Evolutionary conservation across 345 rosid genomes (phyloP).

Genomic region (Brassica cretica): DNA sequence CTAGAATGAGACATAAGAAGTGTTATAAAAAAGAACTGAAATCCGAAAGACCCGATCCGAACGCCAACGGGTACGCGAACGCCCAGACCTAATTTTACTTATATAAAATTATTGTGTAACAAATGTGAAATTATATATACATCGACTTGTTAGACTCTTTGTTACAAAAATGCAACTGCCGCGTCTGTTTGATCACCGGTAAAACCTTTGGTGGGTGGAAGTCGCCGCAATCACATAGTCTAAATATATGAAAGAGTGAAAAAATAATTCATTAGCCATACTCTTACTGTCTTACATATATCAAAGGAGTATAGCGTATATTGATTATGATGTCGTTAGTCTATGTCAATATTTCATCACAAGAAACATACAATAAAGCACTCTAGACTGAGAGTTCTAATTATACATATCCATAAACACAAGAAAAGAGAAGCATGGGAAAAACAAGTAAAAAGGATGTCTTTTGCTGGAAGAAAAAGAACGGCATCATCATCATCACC

Average conservation of each 20-base stretch:
- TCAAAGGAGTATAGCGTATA: background rate
- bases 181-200: background rate
- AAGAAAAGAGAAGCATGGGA: background rate
- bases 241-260: background rate
- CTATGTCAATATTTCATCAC: background rate
- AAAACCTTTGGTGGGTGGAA: background rate
- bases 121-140: background rate
- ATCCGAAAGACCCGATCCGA: no score
- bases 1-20: no score
- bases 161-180: background rate
- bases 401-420: background rate
- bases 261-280: background rate
- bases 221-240: background rate
- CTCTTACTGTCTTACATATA: background rate
- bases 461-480: conserved; percentile 33
- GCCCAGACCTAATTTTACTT: no score
- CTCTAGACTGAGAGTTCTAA: background rate
- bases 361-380: conserved; percentile 3
- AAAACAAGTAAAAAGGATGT: conserved; percentile 23
- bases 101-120: background rate
- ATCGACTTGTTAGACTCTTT: background rate
- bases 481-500: conserved; percentile 26
- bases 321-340: background rate
- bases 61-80: no score
- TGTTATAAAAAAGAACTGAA: no score